These are phyloP conservation scores for Rosellinia necatrix DNA, from an alignment of 2,329 filamentous ascomycete genomes.

Conservation along the genomic window DNA sequence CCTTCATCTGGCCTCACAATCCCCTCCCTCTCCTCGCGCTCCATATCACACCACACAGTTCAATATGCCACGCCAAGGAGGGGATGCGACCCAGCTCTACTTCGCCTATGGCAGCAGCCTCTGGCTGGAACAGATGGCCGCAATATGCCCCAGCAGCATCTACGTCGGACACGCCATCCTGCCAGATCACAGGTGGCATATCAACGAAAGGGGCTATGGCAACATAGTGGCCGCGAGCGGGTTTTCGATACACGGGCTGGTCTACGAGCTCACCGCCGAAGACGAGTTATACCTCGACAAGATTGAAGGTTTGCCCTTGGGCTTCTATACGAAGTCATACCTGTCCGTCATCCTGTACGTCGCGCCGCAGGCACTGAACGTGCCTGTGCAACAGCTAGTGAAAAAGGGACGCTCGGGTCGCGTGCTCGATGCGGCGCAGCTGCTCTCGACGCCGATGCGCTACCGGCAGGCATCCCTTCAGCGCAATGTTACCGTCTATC, in stretches of 20 bases:
- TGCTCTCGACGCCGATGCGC: not conserved
- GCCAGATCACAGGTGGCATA: conserved; percentile 10
- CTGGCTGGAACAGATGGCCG: conserved; percentile 12
- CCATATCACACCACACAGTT: no score
- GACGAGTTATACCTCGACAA: conserved; percentile 9
- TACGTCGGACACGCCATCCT: conserved; percentile 5
- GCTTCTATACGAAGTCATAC: conserved; percentile 14
- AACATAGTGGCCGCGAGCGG: conserved; percentile 8
- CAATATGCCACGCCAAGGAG: no score
- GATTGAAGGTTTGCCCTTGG: conserved; percentile 7
- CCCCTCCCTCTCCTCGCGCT: no score
- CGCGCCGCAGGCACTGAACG: not conserved
- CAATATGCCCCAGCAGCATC: conserved; percentile 5
- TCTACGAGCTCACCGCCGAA: conserved; percentile 3
- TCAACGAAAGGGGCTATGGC: conserved; percentile 8
- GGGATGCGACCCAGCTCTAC: no score
- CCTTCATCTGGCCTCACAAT: no score
- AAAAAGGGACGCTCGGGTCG: not conserved
- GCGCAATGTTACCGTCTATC: conserved; percentile 2
- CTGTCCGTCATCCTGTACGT: not conserved
- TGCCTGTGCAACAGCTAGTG: not conserved
- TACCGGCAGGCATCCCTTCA: not conserved
- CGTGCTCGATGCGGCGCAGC: not conserved
- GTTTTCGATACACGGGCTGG: conserved; percentile 11
- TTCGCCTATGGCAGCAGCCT: conserved; percentile 17